Percentiles rank a stretch among this genome's conserved stretches.
phyloP scores from a whole-genome alignment of 192 early-diverging fungal species.

The Coemansia sp. region DNA sequence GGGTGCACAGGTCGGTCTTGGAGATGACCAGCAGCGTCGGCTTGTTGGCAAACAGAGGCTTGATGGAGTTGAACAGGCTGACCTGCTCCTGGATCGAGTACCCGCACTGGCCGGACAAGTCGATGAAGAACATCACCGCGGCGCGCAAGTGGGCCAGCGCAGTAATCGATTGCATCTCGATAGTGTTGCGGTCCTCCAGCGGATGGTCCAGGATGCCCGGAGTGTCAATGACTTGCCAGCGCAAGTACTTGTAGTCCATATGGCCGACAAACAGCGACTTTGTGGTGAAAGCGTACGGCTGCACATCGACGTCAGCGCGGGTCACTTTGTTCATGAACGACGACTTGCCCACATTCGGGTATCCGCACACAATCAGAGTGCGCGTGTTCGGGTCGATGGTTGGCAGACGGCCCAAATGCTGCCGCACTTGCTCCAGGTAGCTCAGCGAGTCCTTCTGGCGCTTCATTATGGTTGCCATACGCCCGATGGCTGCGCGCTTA shows the following conservation, averaged over 20 bases:
- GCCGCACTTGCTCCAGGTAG: conserved; percentile 98
- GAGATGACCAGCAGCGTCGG: conserved; percentile 92
- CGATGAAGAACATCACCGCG: conserved; percentile 96
- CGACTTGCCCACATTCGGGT: conserved; percentile 99
- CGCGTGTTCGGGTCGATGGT: conserved; percentile 99
- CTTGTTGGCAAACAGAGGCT: conserved; percentile 99
- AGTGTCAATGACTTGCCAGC: conserved; percentile 99
- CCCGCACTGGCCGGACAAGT: conserved; percentile 97
- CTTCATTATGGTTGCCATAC: conserved; percentile 99
- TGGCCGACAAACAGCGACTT: conserved; percentile 99
- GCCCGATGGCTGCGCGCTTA: conserved; percentile 97
- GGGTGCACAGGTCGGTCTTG: conserved; percentile 91
- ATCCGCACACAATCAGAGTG: conserved; percentile 97
- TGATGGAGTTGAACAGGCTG: conserved; percentile 90
- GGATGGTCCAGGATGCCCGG: conserved; percentile 99
- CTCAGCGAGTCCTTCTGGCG: conserved; percentile 96
- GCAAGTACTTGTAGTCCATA: conserved; percentile 99
- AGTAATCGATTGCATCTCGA: conserved; percentile 99
- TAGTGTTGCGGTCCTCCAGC: conserved; percentile 98
- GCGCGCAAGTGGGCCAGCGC: conserved; percentile 97
- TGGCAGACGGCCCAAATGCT: conserved; percentile 98
- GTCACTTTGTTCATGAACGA: conserved; percentile 99
- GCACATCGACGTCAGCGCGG: conserved; percentile 98
- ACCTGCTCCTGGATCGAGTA: conserved; percentile 93
- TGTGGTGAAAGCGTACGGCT: conserved; percentile 99